phyloP scores from a whole-genome alignment of 495 filamentous ascomycete genomes.

The Penicillium herquei region DNA sequence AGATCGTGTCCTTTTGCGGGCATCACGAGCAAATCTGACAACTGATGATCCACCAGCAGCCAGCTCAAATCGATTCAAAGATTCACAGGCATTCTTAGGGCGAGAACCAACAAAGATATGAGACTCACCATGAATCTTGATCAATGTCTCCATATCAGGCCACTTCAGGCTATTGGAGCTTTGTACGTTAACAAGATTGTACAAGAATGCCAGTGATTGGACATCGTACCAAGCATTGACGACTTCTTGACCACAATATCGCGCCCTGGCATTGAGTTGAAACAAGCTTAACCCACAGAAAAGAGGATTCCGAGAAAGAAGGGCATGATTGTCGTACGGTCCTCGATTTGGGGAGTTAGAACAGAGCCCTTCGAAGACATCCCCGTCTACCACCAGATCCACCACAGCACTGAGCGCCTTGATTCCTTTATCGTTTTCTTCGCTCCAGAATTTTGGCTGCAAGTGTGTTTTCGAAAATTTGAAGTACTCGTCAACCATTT shows the following conservation, averaged over 20 bases:
- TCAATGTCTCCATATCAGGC: slow-evolving; percentile 36
- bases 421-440: slow-evolving; percentile 28
- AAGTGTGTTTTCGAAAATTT: slow-evolving; percentile 18
- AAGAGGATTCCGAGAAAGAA: slow-evolving; percentile 29
- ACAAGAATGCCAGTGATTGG: slow-evolving; percentile 28
- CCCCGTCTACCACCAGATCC: slow-evolving; percentile 24
- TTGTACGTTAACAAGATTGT: slow-evolving; percentile 23
- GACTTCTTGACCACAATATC: slow-evolving; percentile 24
- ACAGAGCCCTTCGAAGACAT: slow-evolving; percentile 14
- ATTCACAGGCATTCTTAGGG: slow-evolving; percentile 25
- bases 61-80: slow-evolving; percentile 28
- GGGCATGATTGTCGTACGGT: slow-evolving; percentile 23
- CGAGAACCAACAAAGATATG: slow-evolving; percentile 30
- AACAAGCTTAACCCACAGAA: slow-evolving; percentile 30
- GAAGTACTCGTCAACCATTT: slow-evolving; percentile 26
- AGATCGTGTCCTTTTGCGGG: slow-evolving; percentile 14
- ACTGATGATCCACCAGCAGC: slow-evolving; percentile 27
- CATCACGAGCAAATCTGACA: slow-evolving; percentile 26
- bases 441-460: slow-evolving; percentile 26
- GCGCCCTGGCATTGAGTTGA: slow-evolving; percentile 25
- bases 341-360: background rate
- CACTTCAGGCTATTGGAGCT: slow-evolving; percentile 22
- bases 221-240: slow-evolving; percentile 31
- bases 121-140: slow-evolving; percentile 34
- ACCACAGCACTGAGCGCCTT: slow-evolving; percentile 15